Conservation (phyloP, 345 rosid species). For the Schrenkiella parvula region DNA sequence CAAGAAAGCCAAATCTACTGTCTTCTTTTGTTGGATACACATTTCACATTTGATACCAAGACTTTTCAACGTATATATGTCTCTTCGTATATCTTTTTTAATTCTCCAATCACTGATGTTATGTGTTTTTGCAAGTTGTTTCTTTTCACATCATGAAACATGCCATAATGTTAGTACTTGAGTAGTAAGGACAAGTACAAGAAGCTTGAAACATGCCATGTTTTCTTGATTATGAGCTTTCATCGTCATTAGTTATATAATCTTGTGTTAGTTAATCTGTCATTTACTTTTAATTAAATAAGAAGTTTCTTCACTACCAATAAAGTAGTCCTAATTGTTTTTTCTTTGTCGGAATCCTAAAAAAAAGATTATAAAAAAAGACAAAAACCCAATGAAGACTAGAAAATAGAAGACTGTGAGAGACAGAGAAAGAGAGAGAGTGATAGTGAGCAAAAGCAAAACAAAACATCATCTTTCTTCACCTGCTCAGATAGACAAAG, state of each 20-base stretch:
- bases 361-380: neutral
- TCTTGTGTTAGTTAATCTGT: neutral
- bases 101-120: neutral
- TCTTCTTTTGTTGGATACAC: neutral
- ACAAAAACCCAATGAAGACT: neutral
- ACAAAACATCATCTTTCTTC: neutral
- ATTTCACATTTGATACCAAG: no score
- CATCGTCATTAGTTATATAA: neutral
- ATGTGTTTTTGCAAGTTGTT: neutral
- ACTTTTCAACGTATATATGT: neutral
- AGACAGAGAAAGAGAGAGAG: slow-evolving; percentile 5
- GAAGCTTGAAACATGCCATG: slow-evolving; percentile 2
- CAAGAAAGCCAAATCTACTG: neutral
- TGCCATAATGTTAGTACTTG: neutral
- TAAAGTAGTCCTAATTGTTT: neutral
- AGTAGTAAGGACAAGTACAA: neutral
- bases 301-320: neutral
- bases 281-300: neutral
- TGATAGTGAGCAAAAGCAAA: slow-evolving; percentile 10
- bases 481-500: slow-evolving; percentile 3
- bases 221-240: neutral
- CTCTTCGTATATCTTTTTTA: neutral
- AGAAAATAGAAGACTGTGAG: neutral
- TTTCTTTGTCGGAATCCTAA: slow-evolving; percentile 5
- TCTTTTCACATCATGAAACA: neutral